Percentiles rank a stretch among this genome's conserved stretches.
Evolutionary conservation across 2,329 filamentous ascomycete genomes (phyloP).

Genomic region (Aureobasidium namibiae): DNA sequence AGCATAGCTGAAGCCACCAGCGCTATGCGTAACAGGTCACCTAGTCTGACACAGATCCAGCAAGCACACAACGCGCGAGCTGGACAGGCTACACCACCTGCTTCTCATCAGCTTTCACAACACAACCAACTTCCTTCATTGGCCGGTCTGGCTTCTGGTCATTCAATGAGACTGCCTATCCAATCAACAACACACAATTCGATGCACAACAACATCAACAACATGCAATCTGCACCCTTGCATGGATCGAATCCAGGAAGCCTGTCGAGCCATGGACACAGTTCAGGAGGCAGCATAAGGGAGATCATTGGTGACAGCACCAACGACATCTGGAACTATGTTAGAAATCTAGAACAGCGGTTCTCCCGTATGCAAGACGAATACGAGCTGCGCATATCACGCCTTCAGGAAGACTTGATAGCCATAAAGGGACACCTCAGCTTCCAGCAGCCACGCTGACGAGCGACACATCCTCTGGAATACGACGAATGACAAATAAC

Average conservation of each 20-base stretch:
- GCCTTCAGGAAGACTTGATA: conserved; percentile 38
- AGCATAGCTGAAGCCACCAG: conserved; percentile 39
- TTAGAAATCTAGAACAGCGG: conserved; percentile 57
- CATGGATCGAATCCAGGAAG: conserved; percentile 42
- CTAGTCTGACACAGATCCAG: conserved; percentile 58
- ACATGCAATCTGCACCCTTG: conserved; percentile 20
- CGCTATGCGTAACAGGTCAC: conserved; percentile 51
- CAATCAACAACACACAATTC: conserved; percentile 15
- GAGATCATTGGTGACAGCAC: conserved; percentile 55
- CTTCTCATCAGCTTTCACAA: conserved; percentile 33
- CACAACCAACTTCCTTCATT: conserved; percentile 27
- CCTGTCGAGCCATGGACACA: conserved; percentile 45
- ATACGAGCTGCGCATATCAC: conserved; percentile 36
- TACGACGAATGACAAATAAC: neutral
- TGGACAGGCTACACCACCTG: conserved; percentile 48
- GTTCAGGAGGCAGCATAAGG: conserved; percentile 52
- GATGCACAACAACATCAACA: conserved; percentile 5
- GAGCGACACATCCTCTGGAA: neutral
- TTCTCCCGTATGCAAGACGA: conserved; percentile 41
- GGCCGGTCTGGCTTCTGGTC: conserved; percentile 29
- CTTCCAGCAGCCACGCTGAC: conserved; percentile 4
- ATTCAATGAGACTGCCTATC: conserved; percentile 18
- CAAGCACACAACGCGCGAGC: conserved; percentile 56
- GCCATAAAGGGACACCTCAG: conserved; percentile 21
- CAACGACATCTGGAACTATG: conserved; percentile 55